phyloP scores from a whole-genome alignment of 805 yeast genomes.

The Jamesozyma lodderae region DNA sequence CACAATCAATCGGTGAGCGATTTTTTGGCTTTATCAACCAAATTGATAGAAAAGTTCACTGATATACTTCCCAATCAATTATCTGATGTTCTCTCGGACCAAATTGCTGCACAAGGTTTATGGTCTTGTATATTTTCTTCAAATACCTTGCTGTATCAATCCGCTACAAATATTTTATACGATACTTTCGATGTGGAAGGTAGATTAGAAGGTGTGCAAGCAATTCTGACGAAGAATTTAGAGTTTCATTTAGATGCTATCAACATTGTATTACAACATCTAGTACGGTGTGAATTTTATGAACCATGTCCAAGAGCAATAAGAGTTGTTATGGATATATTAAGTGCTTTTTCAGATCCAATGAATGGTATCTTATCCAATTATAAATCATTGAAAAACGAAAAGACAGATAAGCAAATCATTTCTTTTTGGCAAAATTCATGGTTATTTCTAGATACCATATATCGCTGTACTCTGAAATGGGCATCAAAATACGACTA shows the following conservation, averaged over 20 bases:
- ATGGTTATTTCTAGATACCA: conserved; percentile 66
- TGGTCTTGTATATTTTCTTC: conserved; percentile 73
- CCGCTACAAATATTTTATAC: conserved; percentile 61
- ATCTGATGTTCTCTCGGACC: conserved; percentile 33
- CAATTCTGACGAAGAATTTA: conserved; percentile 39
- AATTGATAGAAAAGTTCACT: conserved; percentile 32
- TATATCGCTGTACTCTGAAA: conserved; percentile 53
- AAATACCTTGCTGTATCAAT: conserved; percentile 47
- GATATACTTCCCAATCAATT: conserved; percentile 33
- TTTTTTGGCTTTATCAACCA: conserved; percentile 27
- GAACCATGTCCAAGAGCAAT: conserved; percentile 74
- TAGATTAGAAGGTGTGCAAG: conserved; percentile 63
- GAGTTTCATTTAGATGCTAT: conserved; percentile 41
- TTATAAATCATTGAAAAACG: conserved; percentile 17
- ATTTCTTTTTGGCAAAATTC: conserved; percentile 54
- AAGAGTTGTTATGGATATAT: conserved; percentile 64
- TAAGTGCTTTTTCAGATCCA: conserved; percentile 56
- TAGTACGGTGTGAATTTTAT: conserved; percentile 41
- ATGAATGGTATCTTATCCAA: conserved; percentile 45
- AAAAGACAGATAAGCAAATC: conserved; percentile 22
- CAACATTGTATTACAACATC: conserved; percentile 36
- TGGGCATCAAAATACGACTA: conserved; percentile 68
- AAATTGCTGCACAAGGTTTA: conserved; percentile 47
- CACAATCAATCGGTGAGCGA: conserved; percentile 24
- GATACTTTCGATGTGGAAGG: conserved; percentile 76